Percentiles rank a stretch among this genome's conserved stretches.
These are phyloP conservation scores for Blastobotrys illinoisensis DNA, from an alignment of 1,139 yeast species.

Conservation along the genomic window DNA sequence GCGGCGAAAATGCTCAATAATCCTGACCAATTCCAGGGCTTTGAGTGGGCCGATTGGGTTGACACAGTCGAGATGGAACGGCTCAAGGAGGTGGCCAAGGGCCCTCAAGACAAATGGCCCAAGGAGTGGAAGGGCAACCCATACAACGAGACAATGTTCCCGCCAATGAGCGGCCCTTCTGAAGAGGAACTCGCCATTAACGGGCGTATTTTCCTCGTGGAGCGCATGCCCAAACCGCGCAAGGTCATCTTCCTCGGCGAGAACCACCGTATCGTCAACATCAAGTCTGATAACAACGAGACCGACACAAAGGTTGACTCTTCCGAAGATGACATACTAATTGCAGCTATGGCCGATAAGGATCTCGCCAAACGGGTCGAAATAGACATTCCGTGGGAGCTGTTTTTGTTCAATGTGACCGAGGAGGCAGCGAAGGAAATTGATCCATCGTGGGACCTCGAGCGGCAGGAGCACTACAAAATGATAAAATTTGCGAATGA, in stretches of 20 bases:
- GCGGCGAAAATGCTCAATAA: slow-evolving; percentile 18
- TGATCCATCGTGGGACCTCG: slow-evolving; percentile 12
- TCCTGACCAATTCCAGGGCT: slow-evolving; percentile 27
- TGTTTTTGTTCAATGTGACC: slow-evolving; percentile 20
- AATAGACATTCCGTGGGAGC: slow-evolving; percentile 16
- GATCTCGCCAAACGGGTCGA: slow-evolving; percentile 16
- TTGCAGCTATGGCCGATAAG: slow-evolving; percentile 11
- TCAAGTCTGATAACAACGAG: not conserved
- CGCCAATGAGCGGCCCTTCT: slow-evolving; percentile 15
- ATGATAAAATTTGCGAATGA: slow-evolving; percentile 21
- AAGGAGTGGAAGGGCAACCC: slow-evolving; percentile 10
- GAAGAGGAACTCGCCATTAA: slow-evolving; percentile 26
- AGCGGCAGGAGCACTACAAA: slow-evolving; percentile 19
- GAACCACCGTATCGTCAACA: slow-evolving; percentile 3
- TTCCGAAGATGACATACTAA: slow-evolving; percentile 2
- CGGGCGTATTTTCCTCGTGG: slow-evolving; percentile 27
- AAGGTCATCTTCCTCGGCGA: slow-evolving; percentile 24
- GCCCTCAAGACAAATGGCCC: slow-evolving; percentile 8
- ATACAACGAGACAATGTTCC: slow-evolving; percentile 14
- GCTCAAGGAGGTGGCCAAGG: slow-evolving; percentile 11
- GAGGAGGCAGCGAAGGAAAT: slow-evolving; percentile 10
- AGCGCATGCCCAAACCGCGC: slow-evolving; percentile 23
- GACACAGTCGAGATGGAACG: slow-evolving; percentile 22
- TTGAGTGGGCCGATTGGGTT: slow-evolving; percentile 29
- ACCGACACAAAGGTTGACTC: slow-evolving; percentile 2